Conservation (phyloP, 164 flowering plant species). For the Kalanchoe fedtschenkoi region DNA sequence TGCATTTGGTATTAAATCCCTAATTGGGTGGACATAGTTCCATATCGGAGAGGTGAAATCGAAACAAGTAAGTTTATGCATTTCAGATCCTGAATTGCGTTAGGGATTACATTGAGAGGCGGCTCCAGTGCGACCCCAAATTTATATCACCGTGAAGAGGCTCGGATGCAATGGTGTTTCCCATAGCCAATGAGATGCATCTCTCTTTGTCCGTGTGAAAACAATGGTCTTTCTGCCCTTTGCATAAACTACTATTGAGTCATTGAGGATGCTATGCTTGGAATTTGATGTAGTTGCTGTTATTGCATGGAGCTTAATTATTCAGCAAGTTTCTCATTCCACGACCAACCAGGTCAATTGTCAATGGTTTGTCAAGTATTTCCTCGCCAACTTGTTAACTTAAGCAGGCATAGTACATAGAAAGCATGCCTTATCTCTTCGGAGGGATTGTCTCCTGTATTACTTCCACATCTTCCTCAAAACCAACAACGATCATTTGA, state of each 20-base stretch:
- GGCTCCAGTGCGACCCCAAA: too few species aligned
- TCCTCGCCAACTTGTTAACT: constrained; percentile 86
- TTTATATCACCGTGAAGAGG: too few species aligned
- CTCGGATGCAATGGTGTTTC: constrained; percentile 68
- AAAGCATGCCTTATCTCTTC: constrained; percentile 90
- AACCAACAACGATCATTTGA: constrained; percentile 96
- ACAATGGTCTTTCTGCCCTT: constrained; percentile 72
- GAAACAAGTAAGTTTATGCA: too few species aligned
- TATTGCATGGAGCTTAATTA: constrained; percentile 81
- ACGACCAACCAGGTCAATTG: constrained; percentile 6
- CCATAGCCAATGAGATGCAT: constrained; percentile 79
- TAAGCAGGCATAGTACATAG: constrained; percentile 93
- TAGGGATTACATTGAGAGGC: too few species aligned
- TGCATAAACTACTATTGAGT: constrained; percentile 61
- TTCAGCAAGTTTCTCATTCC: constrained; percentile 89
- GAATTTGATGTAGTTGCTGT: constrained; percentile 65
- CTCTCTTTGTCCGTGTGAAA: constrained; percentile 91
- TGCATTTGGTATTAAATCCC: too few species aligned
- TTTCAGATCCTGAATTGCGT: too few species aligned
- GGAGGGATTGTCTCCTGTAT: constrained; percentile 69
- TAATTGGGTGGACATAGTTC: too few species aligned
- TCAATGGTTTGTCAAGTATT: constrained; percentile 42
- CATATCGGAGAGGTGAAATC: too few species aligned
- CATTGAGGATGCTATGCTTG: constrained; percentile 78
- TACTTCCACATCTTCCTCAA: constrained; percentile 90